These are phyloP conservation scores for Picea abies DNA, from an alignment of 83 land plant species.

Conservation along the genomic window DNA sequence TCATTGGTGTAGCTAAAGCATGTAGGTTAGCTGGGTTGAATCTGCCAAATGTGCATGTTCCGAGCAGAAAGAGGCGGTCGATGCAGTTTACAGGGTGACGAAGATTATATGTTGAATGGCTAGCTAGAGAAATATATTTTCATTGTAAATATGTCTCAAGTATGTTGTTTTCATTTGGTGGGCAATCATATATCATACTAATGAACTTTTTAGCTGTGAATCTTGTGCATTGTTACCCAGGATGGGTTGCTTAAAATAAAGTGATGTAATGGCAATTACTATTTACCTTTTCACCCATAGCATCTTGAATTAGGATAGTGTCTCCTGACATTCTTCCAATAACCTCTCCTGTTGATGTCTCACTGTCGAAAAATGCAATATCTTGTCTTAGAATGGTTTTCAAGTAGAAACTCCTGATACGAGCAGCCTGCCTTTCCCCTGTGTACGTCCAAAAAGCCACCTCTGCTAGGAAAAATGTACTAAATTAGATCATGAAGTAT, in stretches of 20 bases:
- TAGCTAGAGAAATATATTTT: not conserved
- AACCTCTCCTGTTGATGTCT: conserved; percentile 47
- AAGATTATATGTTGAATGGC: not conserved
- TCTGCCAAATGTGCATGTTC: not conserved
- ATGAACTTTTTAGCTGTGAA: not conserved
- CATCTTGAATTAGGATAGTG: conserved; percentile 23
- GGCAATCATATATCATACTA: not conserved
- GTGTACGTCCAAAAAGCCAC: conserved; percentile 47
- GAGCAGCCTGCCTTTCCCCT: conserved; percentile 48
- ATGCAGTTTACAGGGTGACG: not conserved
- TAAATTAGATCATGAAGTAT: not conserved
- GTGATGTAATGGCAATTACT: not conserved
- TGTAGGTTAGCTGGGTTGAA: not conserved
- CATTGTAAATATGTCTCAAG: not conserved
- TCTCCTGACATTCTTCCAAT: conserved; percentile 52
- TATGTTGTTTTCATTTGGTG: not conserved
- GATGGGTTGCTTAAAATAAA: not conserved
- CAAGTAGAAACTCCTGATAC: conserved; percentile 46
- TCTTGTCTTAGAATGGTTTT: conserved; percentile 53
- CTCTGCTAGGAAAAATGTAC: conserved; percentile 19
- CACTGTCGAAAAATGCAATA: conserved; percentile 45
- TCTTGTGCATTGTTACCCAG: not conserved
- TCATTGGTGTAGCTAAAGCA: too few relatives aligned
- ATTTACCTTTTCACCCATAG: conserved; percentile 31
- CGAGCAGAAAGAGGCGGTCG: not conserved